Percentiles rank a stretch among this genome's conserved stretches.
These are phyloP conservation scores for Berkeleyomyces basicola DNA, from an alignment of 2,329 filamentous ascomycete genomes.

Conservation along the genomic window DNA sequence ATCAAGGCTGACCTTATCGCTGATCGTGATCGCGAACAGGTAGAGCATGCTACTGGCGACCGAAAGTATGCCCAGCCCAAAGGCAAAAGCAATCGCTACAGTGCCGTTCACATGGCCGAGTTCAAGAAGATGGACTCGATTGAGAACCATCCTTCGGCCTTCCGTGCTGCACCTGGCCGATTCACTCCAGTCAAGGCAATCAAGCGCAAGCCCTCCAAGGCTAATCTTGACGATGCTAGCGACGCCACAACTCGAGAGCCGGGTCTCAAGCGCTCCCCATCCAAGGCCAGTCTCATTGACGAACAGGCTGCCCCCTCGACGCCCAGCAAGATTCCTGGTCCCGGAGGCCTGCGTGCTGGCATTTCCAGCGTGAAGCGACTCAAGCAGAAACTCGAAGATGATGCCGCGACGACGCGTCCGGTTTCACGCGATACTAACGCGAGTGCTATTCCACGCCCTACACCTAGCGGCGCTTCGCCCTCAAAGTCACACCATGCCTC, in stretches of 20 bases:
- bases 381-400: conserved; percentile 50
- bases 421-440: conserved; percentile 29
- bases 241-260: conserved; percentile 19
- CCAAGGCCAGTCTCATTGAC: conserved; percentile 22
- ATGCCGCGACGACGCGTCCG: conserved; percentile 49
- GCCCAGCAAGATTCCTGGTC: conserved; percentile 14
- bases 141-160: conserved; percentile 66
- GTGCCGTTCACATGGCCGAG: conserved; percentile 67
- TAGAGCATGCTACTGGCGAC: conserved; percentile 26
- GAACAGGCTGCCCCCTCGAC: neutral
- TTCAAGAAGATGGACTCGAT: conserved; percentile 99
- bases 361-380: conserved; percentile 47
- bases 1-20: conserved; percentile 54
- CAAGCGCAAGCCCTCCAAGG: conserved; percentile 31
- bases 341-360: conserved; percentile 6
- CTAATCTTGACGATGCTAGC: conserved; percentile 46
- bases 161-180: conserved; percentile 40
- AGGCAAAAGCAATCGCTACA: conserved; percentile 63
- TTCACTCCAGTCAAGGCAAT: conserved; percentile 27
- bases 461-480: conserved; percentile 21
- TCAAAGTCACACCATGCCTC: conserved; percentile 5
- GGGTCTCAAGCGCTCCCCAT: conserved; percentile 21
- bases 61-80: conserved; percentile 70
- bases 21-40: conserved; percentile 38
- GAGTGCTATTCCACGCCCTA: conserved; percentile 33